These are phyloP conservation scores for Oryza longistaminata DNA, from an alignment of 176 grass and related monocot genomes.

Conservation along the genomic window DNA sequence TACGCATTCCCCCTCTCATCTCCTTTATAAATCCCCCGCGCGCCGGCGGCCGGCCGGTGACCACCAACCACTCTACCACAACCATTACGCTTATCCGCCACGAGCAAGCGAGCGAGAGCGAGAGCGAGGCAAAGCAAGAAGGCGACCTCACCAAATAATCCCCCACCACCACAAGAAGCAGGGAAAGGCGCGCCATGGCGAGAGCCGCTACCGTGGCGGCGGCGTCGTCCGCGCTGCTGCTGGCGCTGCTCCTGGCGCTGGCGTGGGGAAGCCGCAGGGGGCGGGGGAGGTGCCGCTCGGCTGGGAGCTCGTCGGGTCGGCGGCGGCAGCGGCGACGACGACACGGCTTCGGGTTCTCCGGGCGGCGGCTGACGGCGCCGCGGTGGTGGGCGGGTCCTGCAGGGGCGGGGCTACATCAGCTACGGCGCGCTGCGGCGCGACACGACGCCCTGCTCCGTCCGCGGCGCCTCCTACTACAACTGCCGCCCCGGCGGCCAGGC, in stretches of 20 bases:
- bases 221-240: neutral
- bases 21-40: neutral
- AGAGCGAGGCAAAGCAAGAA: neutral
- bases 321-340: neutral
- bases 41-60: neutral
- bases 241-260: neutral
- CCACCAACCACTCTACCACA: neutral
- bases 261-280: neutral
- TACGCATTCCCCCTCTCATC: too few relatives aligned
- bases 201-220: neutral
- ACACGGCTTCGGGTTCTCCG: neutral
- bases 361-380: neutral
- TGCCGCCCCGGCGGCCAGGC: conserved; percentile 50
- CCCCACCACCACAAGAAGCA: neutral
- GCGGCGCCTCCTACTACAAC: conserved; percentile 94
- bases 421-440: neutral
- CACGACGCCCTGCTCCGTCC: conserved; percentile 55
- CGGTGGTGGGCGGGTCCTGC: neutral
- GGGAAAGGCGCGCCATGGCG: neutral
- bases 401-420: neutral
- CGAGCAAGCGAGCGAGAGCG: neutral
- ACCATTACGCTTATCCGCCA: too few relatives aligned
- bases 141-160: neutral
- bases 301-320: neutral
- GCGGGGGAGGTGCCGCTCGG: neutral